Evolutionary conservation across 78 protist species (phyloP), one percentile per base, ranked within the genome.

Genomic region (Tieghemostelium lacteum): DNA sequence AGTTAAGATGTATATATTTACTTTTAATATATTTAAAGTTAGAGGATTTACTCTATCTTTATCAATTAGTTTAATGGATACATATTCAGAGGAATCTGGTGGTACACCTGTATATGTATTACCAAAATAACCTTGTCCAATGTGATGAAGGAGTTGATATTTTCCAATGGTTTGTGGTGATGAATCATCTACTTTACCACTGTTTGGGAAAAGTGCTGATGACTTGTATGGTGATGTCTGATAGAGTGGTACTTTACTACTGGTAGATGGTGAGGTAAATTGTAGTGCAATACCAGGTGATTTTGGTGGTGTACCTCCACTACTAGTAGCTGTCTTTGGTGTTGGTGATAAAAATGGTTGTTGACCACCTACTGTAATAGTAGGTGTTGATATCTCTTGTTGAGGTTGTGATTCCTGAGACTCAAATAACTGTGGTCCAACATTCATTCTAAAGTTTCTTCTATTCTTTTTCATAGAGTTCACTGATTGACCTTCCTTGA

Each of bases 61-160:
- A 60, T 83, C 78, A 7, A 83, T 69, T 19, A 66, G 12, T 42
- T 83, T 83, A 37, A 83, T 39, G 2, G 76, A n/a, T 39, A 83
- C 78, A 60, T 83, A 69, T 58, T 83, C 91, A 60, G 73, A 60
- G 2, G 91, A 69, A 60, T 83, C 78, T 28, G 77, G 78, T n/a
- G 78, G 67, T 70, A 63, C 72, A 22, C 75, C 76, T 69, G 91
- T 63, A 14, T 39, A 83, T 57, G 91, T 83, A 60, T 83, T 83
- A 39, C 91, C 91, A 66, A 67, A 26, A 69, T 69, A 83, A 39
- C 91, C 66, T 55, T 52, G 62, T 31, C 91, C 91, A 36, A 83
- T 69, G 60, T 83, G 76, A 83, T 83, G 91, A 58, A 83, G 39
- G 66, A 83, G n/a, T 83, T 69, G 91, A 69, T 55, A 83, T 83